phyloP scores from a whole-genome alignment of 2,329 filamentous ascomycete species.

The Diaporthe citri region DNA sequence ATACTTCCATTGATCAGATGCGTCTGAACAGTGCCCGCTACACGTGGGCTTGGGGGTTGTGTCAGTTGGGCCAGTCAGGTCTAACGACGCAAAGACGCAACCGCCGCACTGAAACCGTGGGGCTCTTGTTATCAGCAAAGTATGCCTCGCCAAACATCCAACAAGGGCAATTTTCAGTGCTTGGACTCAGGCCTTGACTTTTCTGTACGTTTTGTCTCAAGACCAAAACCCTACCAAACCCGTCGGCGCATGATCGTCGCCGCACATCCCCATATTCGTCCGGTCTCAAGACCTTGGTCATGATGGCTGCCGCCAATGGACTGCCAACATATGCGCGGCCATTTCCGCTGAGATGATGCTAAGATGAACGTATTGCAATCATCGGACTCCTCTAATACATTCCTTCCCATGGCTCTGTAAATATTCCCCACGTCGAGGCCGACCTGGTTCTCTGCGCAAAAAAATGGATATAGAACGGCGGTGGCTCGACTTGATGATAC shows the following conservation, averaged over 20 bases:
- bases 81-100: not conserved
- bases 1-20: not conserved
- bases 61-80: constrained; percentile 7
- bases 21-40: not conserved
- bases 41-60: not conserved
- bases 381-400: constrained; percentile 16
- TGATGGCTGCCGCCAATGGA: constrained; percentile 14
- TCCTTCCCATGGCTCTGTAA: not conserved
- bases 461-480: not conserved
- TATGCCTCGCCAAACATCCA: constrained; percentile 24
- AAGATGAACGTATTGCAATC: constrained; percentile 8
- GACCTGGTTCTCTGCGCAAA: not conserved
- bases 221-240: not conserved
- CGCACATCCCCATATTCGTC: constrained; percentile 28
- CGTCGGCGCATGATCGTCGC: constrained; percentile 18
- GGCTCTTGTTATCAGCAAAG: constrained; percentile 2
- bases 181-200: constrained; percentile 6
- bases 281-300: constrained; percentile 9
- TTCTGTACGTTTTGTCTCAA: not conserved
- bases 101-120: constrained; percentile 7
- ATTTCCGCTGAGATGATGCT: constrained; percentile 27
- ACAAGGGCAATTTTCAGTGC: constrained; percentile 21
- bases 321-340: constrained; percentile 18
- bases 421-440: constrained; percentile 14
- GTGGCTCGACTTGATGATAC: not conserved